Percentiles rank a stretch among this genome's conserved stretches.
These are phyloP conservation scores for Penicillium sp. DNA, from an alignment of 2,329 filamentous ascomycete species.

Conservation along the genomic window DNA sequence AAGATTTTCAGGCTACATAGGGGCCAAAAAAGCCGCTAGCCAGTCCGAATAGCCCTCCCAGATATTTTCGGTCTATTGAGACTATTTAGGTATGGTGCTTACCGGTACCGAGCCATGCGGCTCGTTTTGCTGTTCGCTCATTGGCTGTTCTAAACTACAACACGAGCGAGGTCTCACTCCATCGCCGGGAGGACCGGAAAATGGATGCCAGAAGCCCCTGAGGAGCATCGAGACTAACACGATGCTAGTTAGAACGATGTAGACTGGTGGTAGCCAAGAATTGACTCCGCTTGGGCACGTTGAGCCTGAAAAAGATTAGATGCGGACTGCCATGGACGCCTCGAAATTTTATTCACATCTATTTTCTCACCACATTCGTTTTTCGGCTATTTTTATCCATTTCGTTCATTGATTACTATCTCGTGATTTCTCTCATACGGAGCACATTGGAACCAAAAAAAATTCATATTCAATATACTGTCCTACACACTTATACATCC, in stretches of 20 bases:
- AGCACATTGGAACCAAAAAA: too few species aligned
- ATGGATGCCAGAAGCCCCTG: slow-evolving; percentile 1
- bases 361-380: slow-evolving; percentile 1
- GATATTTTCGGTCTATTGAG: background rate
- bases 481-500: background rate
- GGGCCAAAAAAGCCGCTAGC: background rate
- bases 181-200: background rate
- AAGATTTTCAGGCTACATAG: background rate
- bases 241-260: background rate
- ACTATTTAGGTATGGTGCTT: slow-evolving; percentile 2
- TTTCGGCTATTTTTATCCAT: slow-evolving; percentile 4
- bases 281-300: background rate
- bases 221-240: background rate
- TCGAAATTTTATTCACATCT: background rate
- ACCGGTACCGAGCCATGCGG: slow-evolving; percentile 7
- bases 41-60: background rate
- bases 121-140: background rate
- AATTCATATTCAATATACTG: background rate
- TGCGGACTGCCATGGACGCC: background rate
- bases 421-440: background rate
- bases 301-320: background rate
- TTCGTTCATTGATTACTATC: background rate
- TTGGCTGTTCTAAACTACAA: background rate
- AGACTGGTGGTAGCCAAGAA: background rate
- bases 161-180: slow-evolving; percentile 2